These are phyloP conservation scores for Paracamarosporium sp. DNA, from an alignment of 2,329 filamentous ascomycete species.

Conservation along the genomic window DNA sequence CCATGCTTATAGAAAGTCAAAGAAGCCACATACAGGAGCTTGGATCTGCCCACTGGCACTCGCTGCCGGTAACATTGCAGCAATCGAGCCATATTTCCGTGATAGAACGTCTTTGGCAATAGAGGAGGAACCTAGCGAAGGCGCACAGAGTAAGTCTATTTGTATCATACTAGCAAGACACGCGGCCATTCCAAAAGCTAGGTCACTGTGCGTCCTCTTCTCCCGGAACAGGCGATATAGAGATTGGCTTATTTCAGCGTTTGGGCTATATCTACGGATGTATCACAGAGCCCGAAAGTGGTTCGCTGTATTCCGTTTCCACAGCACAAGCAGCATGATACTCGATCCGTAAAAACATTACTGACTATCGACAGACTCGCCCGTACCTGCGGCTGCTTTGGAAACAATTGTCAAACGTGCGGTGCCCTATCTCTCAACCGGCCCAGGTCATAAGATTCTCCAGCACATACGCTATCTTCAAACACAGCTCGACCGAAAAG, in stretches of 20 bases:
- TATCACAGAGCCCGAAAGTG: too few species aligned
- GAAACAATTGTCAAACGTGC: conserved; percentile 19
- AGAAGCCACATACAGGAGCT: conserved; percentile 9
- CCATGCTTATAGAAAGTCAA: conserved; percentile 39
- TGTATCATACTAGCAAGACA: not conserved
- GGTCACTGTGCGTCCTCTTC: not conserved
- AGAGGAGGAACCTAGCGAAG: not conserved
- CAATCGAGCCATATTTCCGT: conserved; percentile 22
- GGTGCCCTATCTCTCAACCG: conserved; percentile 31
- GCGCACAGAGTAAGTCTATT: not conserved
- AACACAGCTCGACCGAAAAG: conserved; percentile 44
- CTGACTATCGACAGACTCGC: not conserved
- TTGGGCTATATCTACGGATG: too few species aligned
- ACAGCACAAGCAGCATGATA: not conserved
- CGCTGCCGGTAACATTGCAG: conserved; percentile 32
- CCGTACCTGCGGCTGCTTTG: not conserved
- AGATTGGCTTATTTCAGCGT: too few species aligned
- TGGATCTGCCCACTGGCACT: conserved; percentile 52
- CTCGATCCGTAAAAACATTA: not conserved
- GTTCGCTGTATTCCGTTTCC: too few species aligned
- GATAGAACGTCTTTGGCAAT: conserved; percentile 4
- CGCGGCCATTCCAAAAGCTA: not conserved
- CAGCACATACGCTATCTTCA: conserved; percentile 47
- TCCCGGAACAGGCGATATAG: too few species aligned
- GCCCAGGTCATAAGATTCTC: conserved; percentile 46